Conservation (phyloP, 352 stramenopile genomes). For the Pelagophyceae sp. region DNA sequence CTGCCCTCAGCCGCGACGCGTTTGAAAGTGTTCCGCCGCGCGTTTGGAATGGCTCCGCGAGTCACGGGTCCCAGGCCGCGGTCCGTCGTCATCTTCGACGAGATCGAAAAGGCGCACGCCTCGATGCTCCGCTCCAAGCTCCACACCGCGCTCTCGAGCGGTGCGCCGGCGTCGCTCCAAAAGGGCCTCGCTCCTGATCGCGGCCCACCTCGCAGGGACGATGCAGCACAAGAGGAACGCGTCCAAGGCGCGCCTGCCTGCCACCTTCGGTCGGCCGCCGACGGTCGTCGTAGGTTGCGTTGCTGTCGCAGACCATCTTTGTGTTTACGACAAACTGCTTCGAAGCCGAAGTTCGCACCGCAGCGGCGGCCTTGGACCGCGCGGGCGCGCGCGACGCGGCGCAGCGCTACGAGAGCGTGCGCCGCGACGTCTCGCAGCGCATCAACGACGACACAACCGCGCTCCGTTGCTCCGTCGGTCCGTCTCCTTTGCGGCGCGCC, state of each 20-base stretch:
- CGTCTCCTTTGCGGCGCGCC: no score
- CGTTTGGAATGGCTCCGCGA: no score
- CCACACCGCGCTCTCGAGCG: not conserved
- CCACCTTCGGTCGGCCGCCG: no score
- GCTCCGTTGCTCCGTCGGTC: no score
- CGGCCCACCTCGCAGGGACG: not conserved
- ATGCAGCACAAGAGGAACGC: not conserved
- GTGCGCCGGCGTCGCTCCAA: no score
- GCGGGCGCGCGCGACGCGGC: not conserved
- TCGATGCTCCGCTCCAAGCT: not conserved
- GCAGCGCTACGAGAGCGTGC: not conserved
- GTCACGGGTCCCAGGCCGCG: no score
- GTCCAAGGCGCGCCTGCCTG: no score
- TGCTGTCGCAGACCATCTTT: not conserved
- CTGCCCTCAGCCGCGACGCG: no score
- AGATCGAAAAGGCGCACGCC: conserved; percentile 9
- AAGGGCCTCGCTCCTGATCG: no score
- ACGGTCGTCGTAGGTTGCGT: no score
- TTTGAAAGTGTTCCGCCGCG: no score
- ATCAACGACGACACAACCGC: not conserved
- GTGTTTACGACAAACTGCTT: conserved; percentile 16
- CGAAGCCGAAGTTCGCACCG: not conserved
- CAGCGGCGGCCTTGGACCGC: no score
- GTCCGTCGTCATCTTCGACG: conserved; percentile 10
- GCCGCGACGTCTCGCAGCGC: not conserved